phyloP scores from a whole-genome alignment of 768 basidiomycete species.

The Pulveroboletus sp. region DNA sequence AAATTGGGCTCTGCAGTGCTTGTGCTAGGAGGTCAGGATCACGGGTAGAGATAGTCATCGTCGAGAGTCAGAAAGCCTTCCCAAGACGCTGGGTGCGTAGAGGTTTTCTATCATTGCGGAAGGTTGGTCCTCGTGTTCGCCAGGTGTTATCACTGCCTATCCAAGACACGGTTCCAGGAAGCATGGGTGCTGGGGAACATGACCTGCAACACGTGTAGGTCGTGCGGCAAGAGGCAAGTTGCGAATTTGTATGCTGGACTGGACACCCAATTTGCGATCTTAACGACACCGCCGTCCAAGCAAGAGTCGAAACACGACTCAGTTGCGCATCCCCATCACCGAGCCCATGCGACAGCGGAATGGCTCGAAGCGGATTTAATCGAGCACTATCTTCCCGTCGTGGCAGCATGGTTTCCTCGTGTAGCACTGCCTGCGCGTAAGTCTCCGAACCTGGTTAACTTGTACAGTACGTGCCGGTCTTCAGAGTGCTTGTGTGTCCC shows the following conservation, averaged over 20 bases:
- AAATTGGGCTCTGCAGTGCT: constrained; percentile 19
- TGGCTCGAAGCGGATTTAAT: background rate
- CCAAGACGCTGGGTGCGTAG: constrained; percentile 1
- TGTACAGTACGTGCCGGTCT: no score
- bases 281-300: background rate
- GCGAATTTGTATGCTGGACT: background rate
- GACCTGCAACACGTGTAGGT: constrained; percentile 23
- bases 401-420: constrained; percentile 5
- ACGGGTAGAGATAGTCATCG: constrained; percentile 23
- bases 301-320: background rate
- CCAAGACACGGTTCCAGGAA: constrained; percentile 8
- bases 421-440: background rate
- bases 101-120: constrained; percentile 26
- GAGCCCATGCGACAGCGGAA: background rate
- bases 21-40: constrained; percentile 13
- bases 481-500: no score
- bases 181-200: constrained; percentile 7
- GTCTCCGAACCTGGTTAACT: no score
- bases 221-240: constrained; percentile 3
- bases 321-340: background rate
- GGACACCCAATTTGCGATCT: background rate
- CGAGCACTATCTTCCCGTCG: background rate
- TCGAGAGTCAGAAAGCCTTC: constrained; percentile 12
- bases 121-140: constrained; percentile 26
- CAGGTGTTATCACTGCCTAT: constrained; percentile 31